Conservation (phyloP, 2,329 filamentous ascomycete genomes). For the Apiospora pterosperma region DNA sequence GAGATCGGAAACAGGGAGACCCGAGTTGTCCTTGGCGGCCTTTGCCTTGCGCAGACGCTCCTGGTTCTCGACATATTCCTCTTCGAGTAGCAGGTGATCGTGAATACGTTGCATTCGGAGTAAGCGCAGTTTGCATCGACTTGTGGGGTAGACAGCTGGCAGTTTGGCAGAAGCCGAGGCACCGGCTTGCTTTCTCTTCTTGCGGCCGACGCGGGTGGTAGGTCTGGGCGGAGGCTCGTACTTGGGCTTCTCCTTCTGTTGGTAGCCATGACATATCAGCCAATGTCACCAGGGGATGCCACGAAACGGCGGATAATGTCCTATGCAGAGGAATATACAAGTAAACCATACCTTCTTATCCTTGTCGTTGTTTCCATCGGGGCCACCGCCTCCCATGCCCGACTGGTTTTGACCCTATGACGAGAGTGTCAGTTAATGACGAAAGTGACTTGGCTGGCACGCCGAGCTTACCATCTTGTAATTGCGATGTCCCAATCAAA, state of each 20-base stretch:
- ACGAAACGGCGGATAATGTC: conserved; percentile 2
- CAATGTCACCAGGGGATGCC: not conserved
- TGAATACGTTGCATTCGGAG: conserved; percentile 98
- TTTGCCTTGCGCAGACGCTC: conserved; percentile 93
- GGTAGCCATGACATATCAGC: not conserved
- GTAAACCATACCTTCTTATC: conserved; percentile 77
- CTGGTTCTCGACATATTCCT: conserved; percentile 99
- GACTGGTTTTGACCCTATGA: conserved; percentile 80
- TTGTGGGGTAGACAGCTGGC: conserved; percentile 89
- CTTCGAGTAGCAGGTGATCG: conserved; percentile 92
- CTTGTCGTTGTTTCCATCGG: conserved; percentile 78
- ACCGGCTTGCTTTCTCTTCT: conserved; percentile 95
- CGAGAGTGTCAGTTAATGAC: not conserved
- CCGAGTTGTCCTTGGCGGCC: conserved; percentile 67
- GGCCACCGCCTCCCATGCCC: conserved; percentile 73
- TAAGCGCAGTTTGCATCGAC: conserved; percentile 94
- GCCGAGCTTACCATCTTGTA: not conserved
- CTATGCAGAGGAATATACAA: not conserved
- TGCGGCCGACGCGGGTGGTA: conserved; percentile 93
- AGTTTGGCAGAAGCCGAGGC: conserved; percentile 95
- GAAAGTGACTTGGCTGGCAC: not conserved
- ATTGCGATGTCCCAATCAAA: not conserved
- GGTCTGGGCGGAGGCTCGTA: conserved; percentile 97
- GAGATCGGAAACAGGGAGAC: conserved; percentile 61
- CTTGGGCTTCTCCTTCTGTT: conserved; percentile 98